A percentile compares a stretch with the other conserved stretches of the same genome.
Conservation (phyloP, 2,329 filamentous ascomycete species). For the Pestalotiopsis sp. region DNA sequence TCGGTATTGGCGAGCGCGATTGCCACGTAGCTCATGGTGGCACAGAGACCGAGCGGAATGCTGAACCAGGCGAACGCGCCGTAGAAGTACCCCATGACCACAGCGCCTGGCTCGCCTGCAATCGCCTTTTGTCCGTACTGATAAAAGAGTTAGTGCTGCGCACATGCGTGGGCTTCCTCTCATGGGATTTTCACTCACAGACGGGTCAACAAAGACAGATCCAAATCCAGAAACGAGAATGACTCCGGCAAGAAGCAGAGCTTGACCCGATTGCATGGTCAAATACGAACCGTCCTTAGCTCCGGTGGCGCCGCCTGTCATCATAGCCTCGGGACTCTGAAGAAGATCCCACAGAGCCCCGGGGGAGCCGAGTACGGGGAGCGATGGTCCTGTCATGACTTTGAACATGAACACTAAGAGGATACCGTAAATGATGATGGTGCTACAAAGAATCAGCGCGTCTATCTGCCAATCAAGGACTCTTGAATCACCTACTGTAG, state of each 20-base stretch:
- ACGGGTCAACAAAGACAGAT: slow-evolving; percentile 67
- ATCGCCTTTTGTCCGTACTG: slow-evolving; percentile 74
- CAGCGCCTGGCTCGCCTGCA: slow-evolving; percentile 67
- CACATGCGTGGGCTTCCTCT: not conserved
- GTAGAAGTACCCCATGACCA: slow-evolving; percentile 69
- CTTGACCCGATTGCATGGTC: slow-evolving; percentile 68
- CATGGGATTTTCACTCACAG: slow-evolving; percentile 23
- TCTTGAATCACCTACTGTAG: slow-evolving; percentile 7
- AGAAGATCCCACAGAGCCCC: slow-evolving; percentile 65
- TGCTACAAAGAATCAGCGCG: not conserved
- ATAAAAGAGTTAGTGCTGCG: not conserved
- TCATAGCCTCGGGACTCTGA: slow-evolving; percentile 52
- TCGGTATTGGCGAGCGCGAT: slow-evolving; percentile 62
- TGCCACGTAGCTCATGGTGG: slow-evolving; percentile 69
- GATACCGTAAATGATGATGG: slow-evolving; percentile 39
- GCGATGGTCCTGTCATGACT: slow-evolving; percentile 66
- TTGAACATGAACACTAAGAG: slow-evolving; percentile 69
- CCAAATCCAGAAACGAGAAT: slow-evolving; percentile 69
- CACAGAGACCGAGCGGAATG: slow-evolving; percentile 71
- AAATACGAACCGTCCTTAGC: slow-evolving; percentile 69
- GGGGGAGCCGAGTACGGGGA: slow-evolving; percentile 61
- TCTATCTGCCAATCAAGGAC: not conserved
- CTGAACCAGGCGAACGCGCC: slow-evolving; percentile 73
- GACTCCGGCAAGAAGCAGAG: slow-evolving; percentile 72
- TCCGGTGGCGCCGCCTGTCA: slow-evolving; percentile 56